Base-by-base conservation (phyloP, 257 asterid genomes). In the Catharanthus roseus region DNA sequence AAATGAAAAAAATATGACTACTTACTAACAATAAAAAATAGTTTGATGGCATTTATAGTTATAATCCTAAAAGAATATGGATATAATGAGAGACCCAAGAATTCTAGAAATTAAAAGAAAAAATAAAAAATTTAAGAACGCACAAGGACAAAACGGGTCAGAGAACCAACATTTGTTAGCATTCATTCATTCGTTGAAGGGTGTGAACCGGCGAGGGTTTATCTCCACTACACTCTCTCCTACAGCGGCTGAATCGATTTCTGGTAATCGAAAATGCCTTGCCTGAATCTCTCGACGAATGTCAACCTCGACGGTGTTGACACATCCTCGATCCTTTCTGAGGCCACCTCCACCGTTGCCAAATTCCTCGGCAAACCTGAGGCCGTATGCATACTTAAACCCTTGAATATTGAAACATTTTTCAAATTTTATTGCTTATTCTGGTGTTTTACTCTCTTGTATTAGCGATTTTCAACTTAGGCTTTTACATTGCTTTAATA, bases 351-450 rank as follows among this genome's bases (percentile, higher is more conserved):
- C 62, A 42, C 88, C 45, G 96, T 93, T n/a, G 96, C 98, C 75
- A 85, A 89, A 75, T 61, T 90, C 82, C 85, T 86, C 83, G 91
- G 96, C 82, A 93, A 93, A 76, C 99, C 99, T n/a, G 93, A 89
- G 71, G 89, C 95, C 16, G 97, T 93, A 69, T 63, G 84, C 72
- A 0, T 53, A 33, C 47, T 65, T 6, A 12, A 13, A 7, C 13
- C 56, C 10, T 44, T 29, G 18, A 23, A 10, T 63, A 29, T 13
- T 26, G 34, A 18, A 24, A 19, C 45, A 19, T 1, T 28, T 56
- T 28, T 56, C 19, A 29, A 5, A 15, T 58, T 28, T 15, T 29
- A 1, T 15, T 28, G 36, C 36, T 56, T 56, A 3, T 56, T 56
- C 0, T 12, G 36, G 21, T 26, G 21, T 4, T 56, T 56, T 54